Conservation (phyloP, 768 basidiomycete species). For the Mycena kentingensis region DNA sequence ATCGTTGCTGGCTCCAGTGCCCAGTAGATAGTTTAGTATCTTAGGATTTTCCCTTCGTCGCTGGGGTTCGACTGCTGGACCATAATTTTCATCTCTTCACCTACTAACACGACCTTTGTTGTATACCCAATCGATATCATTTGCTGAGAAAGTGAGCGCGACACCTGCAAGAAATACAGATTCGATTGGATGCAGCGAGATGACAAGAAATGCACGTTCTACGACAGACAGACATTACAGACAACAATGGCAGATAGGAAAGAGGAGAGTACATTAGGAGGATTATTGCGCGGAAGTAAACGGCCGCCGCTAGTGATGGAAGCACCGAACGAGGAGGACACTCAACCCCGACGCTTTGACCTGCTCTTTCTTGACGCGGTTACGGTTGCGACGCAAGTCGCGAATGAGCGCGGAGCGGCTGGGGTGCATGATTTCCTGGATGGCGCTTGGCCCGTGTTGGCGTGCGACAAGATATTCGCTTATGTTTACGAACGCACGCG, state of each 20-base stretch:
- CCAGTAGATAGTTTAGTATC: no score
- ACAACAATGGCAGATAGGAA: not conserved
- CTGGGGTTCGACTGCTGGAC: no score
- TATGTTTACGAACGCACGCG: conserved; percentile 69
- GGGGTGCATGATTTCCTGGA: conserved; percentile 63
- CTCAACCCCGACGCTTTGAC: conserved; percentile 48
- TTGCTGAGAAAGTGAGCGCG: not conserved
- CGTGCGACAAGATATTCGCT: conserved; percentile 72
- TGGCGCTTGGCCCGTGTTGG: conserved; percentile 59
- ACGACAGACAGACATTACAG: not conserved
- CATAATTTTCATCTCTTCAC: not conserved
- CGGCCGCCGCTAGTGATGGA: no score
- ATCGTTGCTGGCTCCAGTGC: conserved; percentile 32
- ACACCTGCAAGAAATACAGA: not conserved
- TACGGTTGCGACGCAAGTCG: conserved; percentile 43
- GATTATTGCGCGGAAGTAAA: not conserved
- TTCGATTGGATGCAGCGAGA: no score
- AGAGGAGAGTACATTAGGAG: not conserved
- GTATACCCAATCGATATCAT: not conserved
- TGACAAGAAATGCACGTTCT: not conserved
- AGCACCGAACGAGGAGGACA: conserved; percentile 22
- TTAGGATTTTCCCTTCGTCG: no score
- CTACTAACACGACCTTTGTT: not conserved
- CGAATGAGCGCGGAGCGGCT: conserved; percentile 62
- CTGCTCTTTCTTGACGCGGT: conserved; percentile 37